phyloP scores from a whole-genome alignment of 1,284 basidiomycete species.

The Austroboletus novae-zelandiae region DNA sequence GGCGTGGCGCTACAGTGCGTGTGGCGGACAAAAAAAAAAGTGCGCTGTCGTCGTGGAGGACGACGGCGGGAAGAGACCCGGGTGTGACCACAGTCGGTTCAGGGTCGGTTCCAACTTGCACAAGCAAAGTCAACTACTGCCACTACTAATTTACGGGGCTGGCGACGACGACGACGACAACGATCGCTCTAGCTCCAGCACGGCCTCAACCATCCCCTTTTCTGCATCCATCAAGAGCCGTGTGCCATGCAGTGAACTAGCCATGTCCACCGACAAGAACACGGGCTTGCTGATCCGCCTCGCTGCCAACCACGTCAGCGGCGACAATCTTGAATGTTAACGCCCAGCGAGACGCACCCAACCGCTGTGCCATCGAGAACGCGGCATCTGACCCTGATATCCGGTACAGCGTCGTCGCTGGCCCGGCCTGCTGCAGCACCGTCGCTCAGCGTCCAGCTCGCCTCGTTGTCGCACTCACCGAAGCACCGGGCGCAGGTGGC shows the following conservation, averaged over 20 bases:
- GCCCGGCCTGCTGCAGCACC: constrained; percentile 26
- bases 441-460: background rate
- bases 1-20: background rate
- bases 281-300: constrained; percentile 63
- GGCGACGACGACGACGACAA: background rate
- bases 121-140: background rate
- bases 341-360: constrained; percentile 57
- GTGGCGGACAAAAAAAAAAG: background rate
- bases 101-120: constrained; percentile 31
- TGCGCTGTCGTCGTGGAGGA: constrained; percentile 21
- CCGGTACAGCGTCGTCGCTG: constrained; percentile 68
- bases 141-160: background rate
- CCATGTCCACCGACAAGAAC: constrained; percentile 67
- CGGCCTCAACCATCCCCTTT: constrained; percentile 48
- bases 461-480: constrained; percentile 20
- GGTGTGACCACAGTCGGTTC: constrained; percentile 22
- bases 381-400: constrained; percentile 63
- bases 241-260: constrained; percentile 42
- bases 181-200: constrained; percentile 43
- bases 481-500: constrained; percentile 41
- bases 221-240: constrained; percentile 54
- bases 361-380: constrained; percentile 70
- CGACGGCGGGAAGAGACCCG: constrained; percentile 10
- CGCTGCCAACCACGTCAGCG: constrained; percentile 38
- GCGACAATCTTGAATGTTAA: background rate